These are phyloP conservation scores for Cyclotella atomus DNA, from an alignment of 108 stramenopile genomes.

Conservation along the genomic window DNA sequence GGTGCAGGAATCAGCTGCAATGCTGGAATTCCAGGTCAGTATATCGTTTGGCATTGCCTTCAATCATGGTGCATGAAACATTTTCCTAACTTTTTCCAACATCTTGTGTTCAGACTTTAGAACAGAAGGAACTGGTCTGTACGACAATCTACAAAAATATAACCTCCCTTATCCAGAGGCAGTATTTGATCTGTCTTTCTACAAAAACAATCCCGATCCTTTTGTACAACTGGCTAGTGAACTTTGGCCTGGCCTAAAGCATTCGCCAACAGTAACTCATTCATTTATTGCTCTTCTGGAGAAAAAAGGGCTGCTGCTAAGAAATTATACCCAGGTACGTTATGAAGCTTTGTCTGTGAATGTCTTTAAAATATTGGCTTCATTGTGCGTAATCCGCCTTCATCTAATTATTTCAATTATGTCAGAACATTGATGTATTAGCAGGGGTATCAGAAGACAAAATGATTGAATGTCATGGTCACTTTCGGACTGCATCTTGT, in stretches of 20 bases:
- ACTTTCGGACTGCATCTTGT: slow-evolving; percentile 83
- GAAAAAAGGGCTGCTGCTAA: slow-evolving; percentile 73
- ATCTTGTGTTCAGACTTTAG: slow-evolving; percentile 72
- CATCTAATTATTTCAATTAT: background rate
- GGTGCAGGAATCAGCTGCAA: slow-evolving; percentile 78
- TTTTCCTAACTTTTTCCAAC: background rate
- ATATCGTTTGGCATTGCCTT: background rate
- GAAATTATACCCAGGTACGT: slow-evolving; percentile 84
- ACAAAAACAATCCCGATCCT: slow-evolving; percentile 68
- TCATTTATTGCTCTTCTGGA: slow-evolving; percentile 85
- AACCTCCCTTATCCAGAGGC: slow-evolving; percentile 91
- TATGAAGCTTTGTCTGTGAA: background rate
- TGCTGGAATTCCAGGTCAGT: slow-evolving; percentile 81
- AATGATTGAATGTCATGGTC: slow-evolving; percentile 93
- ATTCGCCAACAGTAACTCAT: slow-evolving; percentile 90
- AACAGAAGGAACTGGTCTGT: slow-evolving; percentile 85
- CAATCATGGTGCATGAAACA: background rate
- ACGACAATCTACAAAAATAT: slow-evolving; percentile 90
- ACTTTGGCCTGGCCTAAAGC: slow-evolving; percentile 85
- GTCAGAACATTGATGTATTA: slow-evolving; percentile 85
- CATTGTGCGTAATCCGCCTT: too few relatives aligned
- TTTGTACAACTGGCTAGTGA: slow-evolving; percentile 79
- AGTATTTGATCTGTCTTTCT: slow-evolving; percentile 93
- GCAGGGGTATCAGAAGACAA: slow-evolving; percentile 83
- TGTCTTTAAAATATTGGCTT: too few relatives aligned